Base-by-base conservation (phyloP, 2,329 filamentous ascomycete genomes). In the Alternaria triticina region DNA sequence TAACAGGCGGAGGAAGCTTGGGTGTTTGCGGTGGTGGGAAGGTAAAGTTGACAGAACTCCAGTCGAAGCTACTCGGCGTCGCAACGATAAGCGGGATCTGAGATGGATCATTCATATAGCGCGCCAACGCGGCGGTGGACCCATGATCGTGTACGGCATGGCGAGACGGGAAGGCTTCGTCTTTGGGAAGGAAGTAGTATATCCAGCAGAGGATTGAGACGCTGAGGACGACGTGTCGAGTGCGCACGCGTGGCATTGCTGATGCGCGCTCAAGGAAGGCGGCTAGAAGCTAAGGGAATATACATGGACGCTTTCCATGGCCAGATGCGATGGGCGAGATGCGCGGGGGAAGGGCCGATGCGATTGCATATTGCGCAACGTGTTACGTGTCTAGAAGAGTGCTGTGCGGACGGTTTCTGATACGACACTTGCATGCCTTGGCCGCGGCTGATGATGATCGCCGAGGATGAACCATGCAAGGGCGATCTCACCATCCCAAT, bases 81-180 rank as follows among this genome's bases (percentile, higher is more conserved):
- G 72, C 65, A 33, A 59, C 55, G 50, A 77, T 78, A 13, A 55
- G 56, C 10, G 74, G 73, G 8, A 74, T 55, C 3, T 66, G 54
- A 9, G 61, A 57, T 1, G 62, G 69, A 50, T 76, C 71, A 59
- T 79, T 79, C 76, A 79, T 79, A 54, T 77, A 75, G 17, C 65
- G 67, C 28, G 74, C 76, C 44, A 78, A 57, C n/a, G 50, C 58
- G 9, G 51, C 54, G 10, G 75, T 76, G 7, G 70, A 69, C n/a
- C 61, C 59, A 33, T 70, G 61, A 4, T 66, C 64, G 8, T 17
- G 36, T 40, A 54, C 25, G 25, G 55, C 62, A 54, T 62, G 51
- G 8, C 47, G 51, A 7, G 12, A 28, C 22, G 52, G 17, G 17
- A 67, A 33, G 6, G 63, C 46, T 28, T 70, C 40, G 27, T 74